Percentiles rank a stretch among this genome's conserved stretches.
phyloP scores from a whole-genome alignment of 2,329 filamentous ascomycete species.

The Periglandula ipomoeae region DNA sequence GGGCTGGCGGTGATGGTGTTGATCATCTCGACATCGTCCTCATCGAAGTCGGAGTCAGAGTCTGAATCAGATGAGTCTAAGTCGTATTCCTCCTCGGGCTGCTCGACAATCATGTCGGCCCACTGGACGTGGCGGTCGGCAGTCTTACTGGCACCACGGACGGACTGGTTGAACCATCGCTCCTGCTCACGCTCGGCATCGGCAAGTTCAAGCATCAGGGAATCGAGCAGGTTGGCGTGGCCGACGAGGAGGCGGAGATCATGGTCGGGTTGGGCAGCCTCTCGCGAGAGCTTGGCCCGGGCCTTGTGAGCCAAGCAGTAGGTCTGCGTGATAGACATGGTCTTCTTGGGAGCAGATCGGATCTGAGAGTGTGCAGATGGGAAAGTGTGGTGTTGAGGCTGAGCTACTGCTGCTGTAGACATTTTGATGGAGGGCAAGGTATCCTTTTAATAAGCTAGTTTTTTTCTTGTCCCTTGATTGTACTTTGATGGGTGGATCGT shows the following conservation, averaged over 20 bases:
- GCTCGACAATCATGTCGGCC: constrained; percentile 70
- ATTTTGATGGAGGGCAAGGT: constrained; percentile 12
- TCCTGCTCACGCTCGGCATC: constrained; percentile 94
- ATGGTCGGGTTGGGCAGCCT: constrained; percentile 86
- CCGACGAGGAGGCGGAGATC: constrained; percentile 91
- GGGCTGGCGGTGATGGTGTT: constrained; percentile 35
- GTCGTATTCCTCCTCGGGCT: constrained; percentile 61
- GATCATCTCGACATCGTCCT: constrained; percentile 50
- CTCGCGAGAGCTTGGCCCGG: constrained; percentile 86
- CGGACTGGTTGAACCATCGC: constrained; percentile 94
- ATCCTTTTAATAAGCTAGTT: constrained; percentile 4
- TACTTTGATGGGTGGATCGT: constrained; percentile 5
- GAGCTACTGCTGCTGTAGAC: constrained; percentile 19
- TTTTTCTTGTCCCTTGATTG: constrained; percentile 11
- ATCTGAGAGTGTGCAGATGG: constrained; percentile 17
- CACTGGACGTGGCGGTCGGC: constrained; percentile 75
- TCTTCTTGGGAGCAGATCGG: constrained; percentile 50
- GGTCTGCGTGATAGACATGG: constrained; percentile 96
- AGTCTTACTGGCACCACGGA: constrained; percentile 59
- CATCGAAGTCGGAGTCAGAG: constrained; percentile 36
- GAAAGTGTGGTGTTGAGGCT: constrained; percentile 16
- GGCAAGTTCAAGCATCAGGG: constrained; percentile 83
- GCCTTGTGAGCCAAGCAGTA: constrained; percentile 98
- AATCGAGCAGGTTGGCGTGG: constrained; percentile 96
- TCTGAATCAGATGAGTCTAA: constrained; percentile 39